A percentile compares a stretch with the other conserved stretches of the same genome.
Conservation (phyloP, 2,329 filamentous ascomycete genomes). For the Neonectria sp. region DNA sequence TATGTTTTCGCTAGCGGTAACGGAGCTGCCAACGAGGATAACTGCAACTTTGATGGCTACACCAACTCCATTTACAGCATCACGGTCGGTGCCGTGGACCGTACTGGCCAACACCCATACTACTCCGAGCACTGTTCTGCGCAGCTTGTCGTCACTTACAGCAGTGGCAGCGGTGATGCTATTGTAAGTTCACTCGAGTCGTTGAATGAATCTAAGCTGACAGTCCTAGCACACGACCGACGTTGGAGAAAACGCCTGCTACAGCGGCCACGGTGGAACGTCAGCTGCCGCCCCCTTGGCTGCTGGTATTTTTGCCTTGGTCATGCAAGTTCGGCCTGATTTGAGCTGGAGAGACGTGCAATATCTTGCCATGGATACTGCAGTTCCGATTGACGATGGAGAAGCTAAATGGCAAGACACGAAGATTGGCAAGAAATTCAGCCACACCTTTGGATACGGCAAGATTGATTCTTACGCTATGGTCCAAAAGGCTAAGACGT, state of each 20-base stretch:
- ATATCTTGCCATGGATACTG: conserved; percentile 88
- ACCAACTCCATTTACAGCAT: conserved; percentile 99
- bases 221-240: conserved; percentile 85
- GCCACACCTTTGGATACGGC: conserved; percentile 95
- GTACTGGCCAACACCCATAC: conserved; percentile 89
- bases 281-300: conserved; percentile 95
- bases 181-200: conserved; percentile 71
- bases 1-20: conserved; percentile 98
- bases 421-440: conserved; percentile 86
- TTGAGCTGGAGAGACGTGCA: conserved; percentile 96
- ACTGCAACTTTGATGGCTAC: conserved; percentile 99
- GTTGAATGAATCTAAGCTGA: conserved; percentile 24
- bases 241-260: conserved; percentile 87
- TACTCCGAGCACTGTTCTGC: conserved; percentile 98
- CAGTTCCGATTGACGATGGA: conserved; percentile 81
- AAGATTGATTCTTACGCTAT: conserved; percentile 92
- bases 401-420: conserved; percentile 86
- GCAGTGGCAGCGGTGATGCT: conserved; percentile 87
- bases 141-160: conserved; percentile 96
- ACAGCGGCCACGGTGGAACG: conserved; percentile 88
- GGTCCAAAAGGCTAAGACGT: conserved; percentile 88
- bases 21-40: conserved; percentile 88
- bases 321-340: conserved; percentile 87
- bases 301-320: conserved; percentile 92
- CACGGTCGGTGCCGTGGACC: conserved; percentile 93